These are phyloP conservation scores for Yamadazyma mexicana DNA, from an alignment of 1,139 yeast species.

Conservation along the genomic window DNA sequence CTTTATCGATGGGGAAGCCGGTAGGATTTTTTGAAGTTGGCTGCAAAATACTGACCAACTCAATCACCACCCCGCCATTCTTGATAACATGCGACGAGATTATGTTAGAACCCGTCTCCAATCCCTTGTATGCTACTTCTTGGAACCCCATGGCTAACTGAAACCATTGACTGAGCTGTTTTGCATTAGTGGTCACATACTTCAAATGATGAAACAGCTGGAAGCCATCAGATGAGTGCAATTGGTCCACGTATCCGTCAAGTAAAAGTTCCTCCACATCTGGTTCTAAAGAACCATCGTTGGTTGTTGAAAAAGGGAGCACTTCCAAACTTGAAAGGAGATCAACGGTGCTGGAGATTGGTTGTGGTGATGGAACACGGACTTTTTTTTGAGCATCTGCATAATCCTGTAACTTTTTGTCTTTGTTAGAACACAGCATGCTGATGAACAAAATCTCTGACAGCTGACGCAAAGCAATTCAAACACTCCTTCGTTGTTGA, in stretches of 20 bases:
- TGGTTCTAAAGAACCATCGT: slow-evolving; percentile 20
- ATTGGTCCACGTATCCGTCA: slow-evolving; percentile 23
- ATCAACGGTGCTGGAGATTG: not conserved
- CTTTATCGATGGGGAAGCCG: slow-evolving; percentile 6
- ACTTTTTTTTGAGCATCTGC: not conserved
- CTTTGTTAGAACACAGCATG: slow-evolving; percentile 1
- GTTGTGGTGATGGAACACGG: not conserved
- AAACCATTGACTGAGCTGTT: slow-evolving; percentile 57
- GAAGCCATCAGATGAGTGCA: slow-evolving; percentile 31
- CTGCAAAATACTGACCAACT: slow-evolving; percentile 34
- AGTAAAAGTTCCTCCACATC: slow-evolving; percentile 23
- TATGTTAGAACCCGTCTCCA: slow-evolving; percentile 64
- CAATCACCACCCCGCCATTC: slow-evolving; percentile 59
- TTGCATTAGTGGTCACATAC: slow-evolving; percentile 57
- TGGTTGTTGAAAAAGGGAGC: slow-evolving; percentile 23
- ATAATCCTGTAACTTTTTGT: slow-evolving; percentile 1
- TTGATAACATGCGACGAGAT: slow-evolving; percentile 60
- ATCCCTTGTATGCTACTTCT: slow-evolving; percentile 60
- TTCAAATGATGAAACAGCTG: slow-evolving; percentile 32
- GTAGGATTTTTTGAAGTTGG: slow-evolving; percentile 8
- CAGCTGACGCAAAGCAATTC: not conserved
- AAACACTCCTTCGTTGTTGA: not conserved
- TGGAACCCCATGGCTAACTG: slow-evolving; percentile 61
- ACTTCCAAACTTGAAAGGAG: slow-evolving; percentile 8
- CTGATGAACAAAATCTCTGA: slow-evolving; percentile 3